These are phyloP conservation scores for Cladosporium sp. DNA, from an alignment of 2,329 filamentous ascomycete genomes.

Conservation along the genomic window DNA sequence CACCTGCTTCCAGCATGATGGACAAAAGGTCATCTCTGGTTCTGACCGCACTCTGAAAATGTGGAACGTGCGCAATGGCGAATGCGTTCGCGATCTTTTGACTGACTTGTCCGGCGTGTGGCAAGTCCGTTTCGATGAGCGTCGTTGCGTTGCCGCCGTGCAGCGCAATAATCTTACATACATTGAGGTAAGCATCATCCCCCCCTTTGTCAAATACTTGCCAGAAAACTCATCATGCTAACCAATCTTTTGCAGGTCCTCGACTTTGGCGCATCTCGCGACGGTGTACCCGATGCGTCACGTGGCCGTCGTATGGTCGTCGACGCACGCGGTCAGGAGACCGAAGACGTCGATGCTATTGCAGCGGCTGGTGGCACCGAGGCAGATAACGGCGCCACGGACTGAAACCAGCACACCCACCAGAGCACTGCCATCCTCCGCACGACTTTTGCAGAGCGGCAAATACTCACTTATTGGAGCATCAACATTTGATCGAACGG, in stretches of 20 bases:
- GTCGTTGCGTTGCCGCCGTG: slow-evolving; percentile 92
- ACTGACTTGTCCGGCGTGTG: slow-evolving; percentile 95
- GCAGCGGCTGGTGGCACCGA: slow-evolving; percentile 17
- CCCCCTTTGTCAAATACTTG: too few relatives aligned
- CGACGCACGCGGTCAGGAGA: slow-evolving; percentile 39
- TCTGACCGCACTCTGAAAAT: slow-evolving; percentile 96
- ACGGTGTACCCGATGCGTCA: slow-evolving; percentile 75
- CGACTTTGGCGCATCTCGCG: slow-evolving; percentile 91
- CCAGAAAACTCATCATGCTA: slow-evolving; percentile 28
- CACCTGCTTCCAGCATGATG: slow-evolving; percentile 97
- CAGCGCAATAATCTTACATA: slow-evolving; percentile 91
- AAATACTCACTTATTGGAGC: not conserved
- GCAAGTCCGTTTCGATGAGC: slow-evolving; percentile 97
- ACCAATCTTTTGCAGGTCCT: slow-evolving; percentile 67
- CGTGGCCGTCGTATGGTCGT: slow-evolving; percentile 74
- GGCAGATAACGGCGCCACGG: not conserved
- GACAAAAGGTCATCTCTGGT: slow-evolving; percentile 92
- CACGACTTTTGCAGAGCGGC: not conserved
- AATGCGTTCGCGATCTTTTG: slow-evolving; percentile 88
- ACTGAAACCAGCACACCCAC: not conserved
- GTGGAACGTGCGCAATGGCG: slow-evolving; percentile 93
- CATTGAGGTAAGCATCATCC: slow-evolving; percentile 71
- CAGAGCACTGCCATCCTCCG: not conserved
- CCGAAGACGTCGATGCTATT: slow-evolving; percentile 34
- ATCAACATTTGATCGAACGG: not conserved